Percentiles rank a stretch among this genome's conserved stretches.
Conservation (phyloP, 257 asterid species). For the Sherardia arvensis region DNA sequence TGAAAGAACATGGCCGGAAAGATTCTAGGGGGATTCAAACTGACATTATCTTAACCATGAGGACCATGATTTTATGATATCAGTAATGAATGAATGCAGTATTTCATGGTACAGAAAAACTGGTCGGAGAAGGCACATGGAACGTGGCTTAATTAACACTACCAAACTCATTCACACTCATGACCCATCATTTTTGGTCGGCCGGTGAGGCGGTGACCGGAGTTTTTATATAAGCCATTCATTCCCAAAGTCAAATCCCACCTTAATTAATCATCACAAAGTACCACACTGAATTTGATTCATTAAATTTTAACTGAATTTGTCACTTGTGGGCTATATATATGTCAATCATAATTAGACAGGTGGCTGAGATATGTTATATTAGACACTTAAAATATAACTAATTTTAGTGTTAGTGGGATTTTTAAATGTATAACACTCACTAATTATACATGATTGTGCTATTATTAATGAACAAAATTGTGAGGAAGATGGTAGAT, state of each 20-base stretch:
- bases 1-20: no score
- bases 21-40: no score
- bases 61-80: background rate
- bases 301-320: background rate
- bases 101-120: background rate
- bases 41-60: no score
- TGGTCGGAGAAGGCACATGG: constrained; percentile 1
- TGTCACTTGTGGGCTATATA: no score
- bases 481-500: background rate
- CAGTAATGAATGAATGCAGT: background rate
- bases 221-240: background rate
- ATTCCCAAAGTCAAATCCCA: background rate
- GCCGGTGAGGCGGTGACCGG: constrained; percentile 3
- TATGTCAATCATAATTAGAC: background rate
- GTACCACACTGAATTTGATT: background rate
- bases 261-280: background rate
- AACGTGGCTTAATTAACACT: background rate
- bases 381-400: background rate
- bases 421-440: background rate
- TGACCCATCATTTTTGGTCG: background rate
- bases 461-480: background rate
- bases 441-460: background rate
- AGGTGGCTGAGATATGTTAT: background rate
- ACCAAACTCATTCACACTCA: background rate
- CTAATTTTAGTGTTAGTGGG: background rate